Evolutionary conservation across 495 filamentous ascomycete genomes (phyloP), one percentile per base, ranked within the genome.

Genomic region (Chlorociboria aeruginascens): DNA sequence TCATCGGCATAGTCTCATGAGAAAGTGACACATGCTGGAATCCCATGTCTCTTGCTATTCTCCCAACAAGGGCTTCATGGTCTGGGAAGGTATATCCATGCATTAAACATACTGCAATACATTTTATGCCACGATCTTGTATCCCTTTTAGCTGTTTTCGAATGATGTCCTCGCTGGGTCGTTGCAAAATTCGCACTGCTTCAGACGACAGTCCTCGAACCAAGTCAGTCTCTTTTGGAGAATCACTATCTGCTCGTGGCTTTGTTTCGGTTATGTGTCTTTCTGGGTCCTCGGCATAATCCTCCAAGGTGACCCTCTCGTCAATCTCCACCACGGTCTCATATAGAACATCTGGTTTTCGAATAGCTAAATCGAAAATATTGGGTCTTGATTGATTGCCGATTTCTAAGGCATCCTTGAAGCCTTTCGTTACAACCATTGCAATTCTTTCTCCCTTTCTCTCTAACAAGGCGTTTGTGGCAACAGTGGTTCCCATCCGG

Each of bases 401-500:
- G 49, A 90, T 92, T 33, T 85, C 80, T 16, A 97, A 72, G 52
- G 90, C 87, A 64, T 98, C 92, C 42, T 80, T 83, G 66, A 98
- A 98, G 0, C 92, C 92, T 60, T 86, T 84, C 1, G 93, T 96
- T 8, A 93, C 88, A 16, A 97, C 75, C 56, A 98, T 73, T 3
- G 82, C 92, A 50, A 93, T 94, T 55, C 79, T 79, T 64, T 95
- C 92, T 6, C 92, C 92, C 65, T 97, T 98, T 48, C 92, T 67
- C 65, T 98, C 93, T 1, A 98, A 70, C 47, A 98, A 65, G 0
- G 86, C 86, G 62, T 93, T 93, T 11, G 86, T 93, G 0, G 86
- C 86, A 25, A 93, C 86, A 2, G 86, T 93, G 14, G 86, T 93
- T 29, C 86, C 86, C 86, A 93, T 90, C 42, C 86, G 81, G 46